These are phyloP conservation scores for Neonothopanus nambi DNA, from an alignment of 1,284 basidiomycete species.

Conservation along the genomic window DNA sequence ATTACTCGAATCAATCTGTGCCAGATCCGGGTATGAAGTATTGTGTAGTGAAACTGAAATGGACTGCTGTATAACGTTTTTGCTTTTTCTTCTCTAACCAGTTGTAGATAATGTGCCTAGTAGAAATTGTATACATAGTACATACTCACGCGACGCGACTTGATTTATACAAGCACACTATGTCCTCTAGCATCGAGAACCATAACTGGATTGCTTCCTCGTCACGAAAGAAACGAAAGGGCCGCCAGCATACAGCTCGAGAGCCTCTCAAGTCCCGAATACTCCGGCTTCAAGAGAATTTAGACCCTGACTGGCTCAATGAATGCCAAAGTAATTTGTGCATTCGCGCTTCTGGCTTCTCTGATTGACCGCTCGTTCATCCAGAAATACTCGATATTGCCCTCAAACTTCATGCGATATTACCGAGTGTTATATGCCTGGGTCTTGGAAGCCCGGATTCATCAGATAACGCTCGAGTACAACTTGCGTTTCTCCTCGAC, in stretches of 20 bases:
- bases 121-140: too few species aligned
- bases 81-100: too few species aligned
- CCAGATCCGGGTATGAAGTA: conserved; percentile 11
- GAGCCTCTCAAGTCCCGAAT: background rate
- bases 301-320: conserved; percentile 2
- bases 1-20: background rate
- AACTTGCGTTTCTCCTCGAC: conserved; percentile 64
- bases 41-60: conserved; percentile 6
- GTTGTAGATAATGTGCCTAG: too few species aligned
- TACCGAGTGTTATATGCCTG: conserved; percentile 47
- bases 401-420: background rate
- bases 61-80: conserved; percentile 2
- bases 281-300: background rate
- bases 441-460: conserved; percentile 67
- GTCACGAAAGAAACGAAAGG: background rate
- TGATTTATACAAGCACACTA: too few species aligned
- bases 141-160: too few species aligned
- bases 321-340: background rate
- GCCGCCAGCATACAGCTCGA: background rate
- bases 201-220: background rate
- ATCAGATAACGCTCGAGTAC: conserved; percentile 61
- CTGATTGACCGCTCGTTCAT: background rate
- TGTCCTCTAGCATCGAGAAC: background rate
- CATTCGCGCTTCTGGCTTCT: background rate
- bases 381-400: background rate